Evolutionary conservation across 2,329 filamentous ascomycete genomes (phyloP).

Genomic region (Xylariaceae sp.): DNA sequence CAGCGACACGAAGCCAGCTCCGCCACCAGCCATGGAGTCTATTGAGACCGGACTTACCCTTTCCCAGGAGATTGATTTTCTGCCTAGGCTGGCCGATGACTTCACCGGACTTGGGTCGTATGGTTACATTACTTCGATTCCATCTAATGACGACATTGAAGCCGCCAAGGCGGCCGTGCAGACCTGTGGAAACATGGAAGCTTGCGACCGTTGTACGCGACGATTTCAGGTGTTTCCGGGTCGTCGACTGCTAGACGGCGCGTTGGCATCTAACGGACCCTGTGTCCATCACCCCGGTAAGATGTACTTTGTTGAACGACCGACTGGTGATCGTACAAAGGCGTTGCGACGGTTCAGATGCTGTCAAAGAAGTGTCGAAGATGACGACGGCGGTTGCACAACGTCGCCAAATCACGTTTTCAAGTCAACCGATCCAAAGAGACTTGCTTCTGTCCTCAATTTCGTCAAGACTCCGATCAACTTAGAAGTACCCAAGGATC

Average conservation of each 20-base stretch:
- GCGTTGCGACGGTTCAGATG: slow-evolving; percentile 66
- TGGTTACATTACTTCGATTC: slow-evolving; percentile 70
- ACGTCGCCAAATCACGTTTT: slow-evolving; percentile 73
- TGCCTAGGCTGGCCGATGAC: slow-evolving; percentile 58
- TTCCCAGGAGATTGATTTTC: slow-evolving; percentile 62
- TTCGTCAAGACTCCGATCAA: slow-evolving; percentile 75
- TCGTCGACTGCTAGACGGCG: slow-evolving; percentile 68
- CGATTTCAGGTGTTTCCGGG: slow-evolving; percentile 92
- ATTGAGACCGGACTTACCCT: slow-evolving; percentile 66
- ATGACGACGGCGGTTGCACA: slow-evolving; percentile 63
- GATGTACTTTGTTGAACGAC: slow-evolving; percentile 52
- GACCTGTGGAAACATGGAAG: slow-evolving; percentile 71
- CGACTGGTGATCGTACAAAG: slow-evolving; percentile 52
- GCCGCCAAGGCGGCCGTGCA: slow-evolving; percentile 60
- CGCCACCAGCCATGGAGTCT: slow-evolving; percentile 37
- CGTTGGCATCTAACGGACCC: slow-evolving; percentile 67
- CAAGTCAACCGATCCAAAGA: slow-evolving; percentile 70
- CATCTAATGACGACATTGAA: slow-evolving; percentile 60
- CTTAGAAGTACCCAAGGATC: slow-evolving; percentile 41
- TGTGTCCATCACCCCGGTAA: slow-evolving; percentile 81
- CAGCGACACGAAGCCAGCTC: slow-evolving; percentile 31
- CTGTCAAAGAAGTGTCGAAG: slow-evolving; percentile 69
- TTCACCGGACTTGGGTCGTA: slow-evolving; percentile 57
- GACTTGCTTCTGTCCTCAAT: slow-evolving; percentile 72
- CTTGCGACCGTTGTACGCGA: slow-evolving; percentile 78